Conservation (phyloP, 192 early-diverging fungal genomes). For the Linnemannia schmuckeri region DNA sequence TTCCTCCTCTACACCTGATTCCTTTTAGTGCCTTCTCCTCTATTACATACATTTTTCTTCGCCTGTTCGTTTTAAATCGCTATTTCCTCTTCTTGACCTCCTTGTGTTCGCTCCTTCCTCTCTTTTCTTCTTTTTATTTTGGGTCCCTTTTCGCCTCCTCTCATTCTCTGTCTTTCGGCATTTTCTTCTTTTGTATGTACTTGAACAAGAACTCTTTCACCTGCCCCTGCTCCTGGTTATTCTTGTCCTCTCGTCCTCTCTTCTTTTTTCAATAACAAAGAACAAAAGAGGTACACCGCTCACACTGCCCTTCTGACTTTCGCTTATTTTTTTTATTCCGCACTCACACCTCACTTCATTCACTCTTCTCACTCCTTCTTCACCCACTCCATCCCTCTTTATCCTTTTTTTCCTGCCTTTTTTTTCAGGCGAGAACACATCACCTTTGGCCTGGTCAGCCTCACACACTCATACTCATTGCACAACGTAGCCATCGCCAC, state of each 20-base stretch:
- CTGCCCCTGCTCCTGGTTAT: background rate
- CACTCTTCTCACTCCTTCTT: background rate
- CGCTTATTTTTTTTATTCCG: background rate
- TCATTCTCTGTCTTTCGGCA: background rate
- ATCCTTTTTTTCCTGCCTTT: background rate
- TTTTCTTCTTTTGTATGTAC: background rate
- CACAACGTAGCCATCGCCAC: background rate
- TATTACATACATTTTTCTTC: too few species aligned
- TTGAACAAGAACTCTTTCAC: background rate
- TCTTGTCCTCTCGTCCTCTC: background rate
- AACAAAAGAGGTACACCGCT: too few species aligned
- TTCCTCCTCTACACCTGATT: too few species aligned
- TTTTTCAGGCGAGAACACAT: background rate
- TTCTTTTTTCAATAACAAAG: background rate
- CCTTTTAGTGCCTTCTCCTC: too few species aligned
- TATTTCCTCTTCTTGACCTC: too few species aligned
- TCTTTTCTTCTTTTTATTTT: background rate
- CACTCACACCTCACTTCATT: background rate
- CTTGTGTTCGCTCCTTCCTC: background rate
- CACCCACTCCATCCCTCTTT: background rate
- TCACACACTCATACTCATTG: background rate
- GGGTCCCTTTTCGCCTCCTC: background rate
- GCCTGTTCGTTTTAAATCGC: too few species aligned
- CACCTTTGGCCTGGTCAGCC: constrained; percentile 6
- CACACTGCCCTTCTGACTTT: background rate